Evolutionary conservation across 2,329 filamentous ascomycete species (phyloP), one percentile per base, ranked within the genome.

Genomic region (Tolypocladium pustulatum): DNA sequence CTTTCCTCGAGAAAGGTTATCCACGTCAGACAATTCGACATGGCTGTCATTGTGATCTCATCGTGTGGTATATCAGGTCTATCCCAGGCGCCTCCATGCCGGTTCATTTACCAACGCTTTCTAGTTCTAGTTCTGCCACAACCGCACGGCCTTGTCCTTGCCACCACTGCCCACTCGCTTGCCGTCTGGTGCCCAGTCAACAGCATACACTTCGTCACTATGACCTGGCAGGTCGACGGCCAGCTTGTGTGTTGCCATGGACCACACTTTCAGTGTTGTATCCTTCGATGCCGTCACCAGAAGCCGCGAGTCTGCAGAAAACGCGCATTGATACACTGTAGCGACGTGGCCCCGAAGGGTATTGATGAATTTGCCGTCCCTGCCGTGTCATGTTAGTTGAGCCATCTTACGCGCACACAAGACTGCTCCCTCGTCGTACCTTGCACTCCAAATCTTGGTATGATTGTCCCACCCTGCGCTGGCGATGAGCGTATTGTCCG

Each of bases 171-270:
- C 91, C 20, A 97, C 92, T 65, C 87, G 86, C 65, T 90, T 83
- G 10, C 94, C 94, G 70, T 97, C 92, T 0, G 91, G 88, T 65
- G 89, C 92, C 94, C 93, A 97, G 71, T 97, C 93, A 15, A 97
- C 86, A 0, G 92, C 91, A 72, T 92, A 97, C 0, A 97, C 92
- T 71, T 97, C 90, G 67, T 96, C 93, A 70, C 90, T 84, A 71
- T 97, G 93, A 0, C 93, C 91, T 0, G 92, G 91, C 53, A 97
- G 77, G 75, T 97, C 92, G 54, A 77, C 76, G 3, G 85, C 83
- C 60, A 99, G 75, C 73, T 95, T 96, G 56, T 87, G 89, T 1
- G 88, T 90, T 61, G 87, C 81, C 70, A 96, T 89, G 67, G 95
- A 91, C 92, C 93, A 99, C 6, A 95, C 89, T 71, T 96, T 97